Percentiles rank a stretch among this genome's conserved stretches.
Conservation (phyloP, 2,329 filamentous ascomycete species). For the Colletotrichum sidae region DNA sequence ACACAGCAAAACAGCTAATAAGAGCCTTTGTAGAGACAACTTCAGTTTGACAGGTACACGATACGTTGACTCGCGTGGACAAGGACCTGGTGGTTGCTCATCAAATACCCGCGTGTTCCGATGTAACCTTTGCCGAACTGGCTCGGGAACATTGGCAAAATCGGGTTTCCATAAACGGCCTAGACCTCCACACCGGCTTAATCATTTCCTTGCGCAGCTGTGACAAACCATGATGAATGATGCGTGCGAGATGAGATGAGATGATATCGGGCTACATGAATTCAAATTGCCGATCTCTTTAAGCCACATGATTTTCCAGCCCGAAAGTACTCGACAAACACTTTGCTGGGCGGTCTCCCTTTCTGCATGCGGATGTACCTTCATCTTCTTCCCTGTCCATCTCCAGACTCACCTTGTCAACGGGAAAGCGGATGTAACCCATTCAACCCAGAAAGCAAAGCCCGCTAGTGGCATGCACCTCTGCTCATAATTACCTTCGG, state of each 20-base stretch:
- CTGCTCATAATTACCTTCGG: neutral
- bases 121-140: neutral
- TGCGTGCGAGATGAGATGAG: too few species aligned
- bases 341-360: too few species aligned
- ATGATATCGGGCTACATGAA: too few species aligned
- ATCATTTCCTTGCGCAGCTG: neutral
- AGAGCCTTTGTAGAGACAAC: too few species aligned
- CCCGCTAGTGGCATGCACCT: neutral
- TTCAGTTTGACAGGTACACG: too few species aligned
- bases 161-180: slow-evolving; percentile 19
- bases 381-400: neutral
- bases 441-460: slow-evolving; percentile 1
- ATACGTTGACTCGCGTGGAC: too few species aligned
- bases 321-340: too few species aligned
- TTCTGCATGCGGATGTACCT: too few species aligned
- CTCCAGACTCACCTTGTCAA: slow-evolving; percentile 1
- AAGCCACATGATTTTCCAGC: too few species aligned
- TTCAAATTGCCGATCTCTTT: neutral
- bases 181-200: neutral
- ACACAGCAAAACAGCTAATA: too few species aligned
- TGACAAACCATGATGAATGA: too few species aligned
- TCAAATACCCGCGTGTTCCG: neutral
- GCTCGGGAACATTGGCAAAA: too few species aligned
- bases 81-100: neutral
- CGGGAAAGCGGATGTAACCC: slow-evolving; percentile 1